Evolutionary conservation across 306 rosid genomes (phyloP).

Genomic region (Lagenaria siceraria): DNA sequence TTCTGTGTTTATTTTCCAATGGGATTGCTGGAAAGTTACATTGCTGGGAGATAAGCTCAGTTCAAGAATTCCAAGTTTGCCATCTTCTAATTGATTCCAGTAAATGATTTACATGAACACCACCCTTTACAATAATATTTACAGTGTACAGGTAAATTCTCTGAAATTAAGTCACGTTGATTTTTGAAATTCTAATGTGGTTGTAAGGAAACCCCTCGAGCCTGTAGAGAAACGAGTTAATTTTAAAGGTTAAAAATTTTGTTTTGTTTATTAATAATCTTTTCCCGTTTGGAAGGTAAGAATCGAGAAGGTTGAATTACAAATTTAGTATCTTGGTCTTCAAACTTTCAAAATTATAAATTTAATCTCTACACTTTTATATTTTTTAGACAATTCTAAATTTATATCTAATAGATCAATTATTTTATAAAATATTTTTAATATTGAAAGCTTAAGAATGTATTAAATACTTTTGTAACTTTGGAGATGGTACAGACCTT

Average conservation of each 20-base stretch:
- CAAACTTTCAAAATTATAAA: too few species aligned
- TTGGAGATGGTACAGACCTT: too few species aligned
- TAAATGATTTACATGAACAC: not conserved
- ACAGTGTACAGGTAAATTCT: not conserved
- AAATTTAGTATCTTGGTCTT: not conserved
- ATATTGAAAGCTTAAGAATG: too few species aligned
- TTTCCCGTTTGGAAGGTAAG: too few species aligned
- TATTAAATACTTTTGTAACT: too few species aligned
- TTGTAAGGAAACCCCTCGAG: not conserved
- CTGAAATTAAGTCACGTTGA: not conserved
- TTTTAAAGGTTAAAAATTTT: too few species aligned
- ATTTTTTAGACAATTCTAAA: too few species aligned
- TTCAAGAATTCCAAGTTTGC: conserved; percentile 43
- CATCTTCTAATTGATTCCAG: not conserved
- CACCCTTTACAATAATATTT: not conserved
- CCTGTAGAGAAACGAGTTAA: not conserved
- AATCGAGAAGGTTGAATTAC: too few species aligned
- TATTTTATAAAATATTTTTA: too few species aligned
- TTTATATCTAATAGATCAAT: too few species aligned
- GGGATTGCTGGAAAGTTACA: conserved; percentile 75
- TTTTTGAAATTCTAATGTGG: not conserved
- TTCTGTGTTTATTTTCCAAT: conserved; percentile 59
- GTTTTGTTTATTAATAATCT: too few species aligned
- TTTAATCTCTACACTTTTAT: too few species aligned
- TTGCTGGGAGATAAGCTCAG: conserved; percentile 66